Conservation (phyloP, 2,329 filamentous ascomycete species). For the Claviceps pazoutovae region DNA sequence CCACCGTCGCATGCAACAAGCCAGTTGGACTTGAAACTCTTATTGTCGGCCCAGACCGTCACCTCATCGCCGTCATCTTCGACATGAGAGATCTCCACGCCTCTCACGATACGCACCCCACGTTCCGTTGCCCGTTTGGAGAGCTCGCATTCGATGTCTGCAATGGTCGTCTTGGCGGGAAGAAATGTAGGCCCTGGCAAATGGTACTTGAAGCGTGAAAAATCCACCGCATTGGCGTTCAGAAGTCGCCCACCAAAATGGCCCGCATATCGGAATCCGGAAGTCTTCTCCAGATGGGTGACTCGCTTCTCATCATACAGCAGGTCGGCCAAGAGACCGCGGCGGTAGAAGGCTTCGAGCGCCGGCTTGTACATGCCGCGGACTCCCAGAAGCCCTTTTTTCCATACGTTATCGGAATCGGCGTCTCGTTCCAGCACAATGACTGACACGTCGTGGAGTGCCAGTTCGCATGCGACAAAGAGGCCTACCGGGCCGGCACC, state of each 20-base stretch:
- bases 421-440: constrained; percentile 20
- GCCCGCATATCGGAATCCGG: constrained; percentile 18
- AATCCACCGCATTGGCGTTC: constrained; percentile 15
- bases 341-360: constrained; percentile 22
- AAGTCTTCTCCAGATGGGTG: constrained; percentile 5
- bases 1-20: constrained; percentile 30
- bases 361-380: constrained; percentile 14
- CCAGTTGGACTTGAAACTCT: constrained; percentile 18
- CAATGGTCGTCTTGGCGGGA: background rate
- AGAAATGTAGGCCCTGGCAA: constrained; percentile 6
- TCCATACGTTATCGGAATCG: constrained; percentile 11
- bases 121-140: background rate
- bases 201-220: constrained; percentile 16
- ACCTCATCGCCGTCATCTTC: background rate
- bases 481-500: constrained; percentile 23
- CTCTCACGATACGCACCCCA: background rate
- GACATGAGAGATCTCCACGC: background rate
- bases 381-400: constrained; percentile 14
- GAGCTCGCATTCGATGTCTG: background rate
- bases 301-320: constrained; percentile 8
- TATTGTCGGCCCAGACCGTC: background rate
- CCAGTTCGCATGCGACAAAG: constrained; percentile 23
- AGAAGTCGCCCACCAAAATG: constrained; percentile 19
- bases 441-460: constrained; percentile 17
- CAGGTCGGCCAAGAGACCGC: constrained; percentile 20